Evolutionary conservation across 306 rosid genomes (phyloP), one percentile per base, ranked within the genome.

Genomic region (Trifolium fragiferum): DNA sequence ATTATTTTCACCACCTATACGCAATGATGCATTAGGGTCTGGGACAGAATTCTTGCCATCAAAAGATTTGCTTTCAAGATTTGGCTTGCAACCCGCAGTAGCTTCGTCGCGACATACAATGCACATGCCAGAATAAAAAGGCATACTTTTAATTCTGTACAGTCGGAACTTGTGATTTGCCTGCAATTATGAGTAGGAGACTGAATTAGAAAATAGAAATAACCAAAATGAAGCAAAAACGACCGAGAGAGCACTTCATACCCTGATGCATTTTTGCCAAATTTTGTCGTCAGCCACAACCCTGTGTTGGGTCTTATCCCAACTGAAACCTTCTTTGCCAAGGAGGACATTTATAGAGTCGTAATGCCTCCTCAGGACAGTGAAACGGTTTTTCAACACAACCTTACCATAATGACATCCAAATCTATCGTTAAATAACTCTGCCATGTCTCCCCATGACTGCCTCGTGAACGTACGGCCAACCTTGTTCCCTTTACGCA

Each of bases 381-480:
- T 84, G 35, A 70, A 77, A 35, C 82, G 90, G 54, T 84, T 87
- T 80, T 80, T 87, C 76, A 87, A 68, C 73, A 84, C 90, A 35
- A 71, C 84, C 78, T 76, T 84, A 58, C 88, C 77, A 11, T 51
- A 78, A 8, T 68, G 76, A 78, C 69, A 61, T 59, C 73, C 71
- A 46, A 87, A 87, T 77, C 84, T 82, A 6, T 78, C 49, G 16
- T 87, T 87, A 72, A 80, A 84, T 19, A 66, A 80, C 12, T 76
- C 78, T 35, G 79, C 69, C 90, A 87, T 87, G 78, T 78, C 81
- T 37, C 50, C 27, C 88, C 90, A 87, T 20, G 90, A 68, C 75
- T 82, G 76, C 76, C 79, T 87, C 80, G 76, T 80, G 58, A 87
- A 87, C 5, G 83, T 40, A 4, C 82, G 78, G 23, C 72, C 87